These are phyloP conservation scores for Pisolithus marmoratus DNA, from an alignment of 768 basidiomycete species.

Conservation along the genomic window DNA sequence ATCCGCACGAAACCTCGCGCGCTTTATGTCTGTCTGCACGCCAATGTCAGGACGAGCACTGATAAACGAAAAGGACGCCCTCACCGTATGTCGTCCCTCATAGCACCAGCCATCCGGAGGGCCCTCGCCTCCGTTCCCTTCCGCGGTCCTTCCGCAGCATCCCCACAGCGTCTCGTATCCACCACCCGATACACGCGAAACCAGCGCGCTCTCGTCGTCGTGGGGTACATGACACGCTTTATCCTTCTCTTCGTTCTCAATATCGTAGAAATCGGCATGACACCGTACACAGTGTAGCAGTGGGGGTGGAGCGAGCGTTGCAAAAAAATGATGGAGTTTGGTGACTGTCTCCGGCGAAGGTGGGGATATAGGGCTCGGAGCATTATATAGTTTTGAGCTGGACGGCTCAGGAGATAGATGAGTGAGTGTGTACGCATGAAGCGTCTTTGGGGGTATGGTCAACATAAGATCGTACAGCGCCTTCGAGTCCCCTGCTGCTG, in stretches of 20 bases:
- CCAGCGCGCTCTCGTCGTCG: constrained; percentile 76
- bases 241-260: constrained; percentile 61
- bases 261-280: constrained; percentile 61
- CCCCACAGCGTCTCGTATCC: constrained; percentile 57
- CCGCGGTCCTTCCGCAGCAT: constrained; percentile 67
- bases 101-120: constrained; percentile 88
- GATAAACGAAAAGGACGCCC: neutral
- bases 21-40: constrained; percentile 60
- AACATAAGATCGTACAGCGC: constrained; percentile 47
- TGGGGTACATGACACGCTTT: constrained; percentile 65
- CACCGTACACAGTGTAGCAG: constrained; percentile 71
- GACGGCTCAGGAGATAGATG: constrained; percentile 21
- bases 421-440: constrained; percentile 56
- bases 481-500: constrained; percentile 36
- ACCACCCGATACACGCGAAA: constrained; percentile 48
- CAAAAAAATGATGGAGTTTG: constrained; percentile 54
- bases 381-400: constrained; percentile 5
- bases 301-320: constrained; percentile 58
- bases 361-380: constrained; percentile 11
- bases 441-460: constrained; percentile 59
- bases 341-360: constrained; percentile 37
- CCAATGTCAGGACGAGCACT: neutral
- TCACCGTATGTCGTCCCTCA: constrained; percentile 70
- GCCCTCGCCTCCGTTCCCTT: constrained; percentile 75
- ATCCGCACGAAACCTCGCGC: constrained; percentile 75